Percentiles rank a stretch among this genome's conserved stretches.
These are phyloP conservation scores for Sarocladium oryzae DNA, from an alignment of 2,329 filamentous ascomycete species.

Conservation along the genomic window DNA sequence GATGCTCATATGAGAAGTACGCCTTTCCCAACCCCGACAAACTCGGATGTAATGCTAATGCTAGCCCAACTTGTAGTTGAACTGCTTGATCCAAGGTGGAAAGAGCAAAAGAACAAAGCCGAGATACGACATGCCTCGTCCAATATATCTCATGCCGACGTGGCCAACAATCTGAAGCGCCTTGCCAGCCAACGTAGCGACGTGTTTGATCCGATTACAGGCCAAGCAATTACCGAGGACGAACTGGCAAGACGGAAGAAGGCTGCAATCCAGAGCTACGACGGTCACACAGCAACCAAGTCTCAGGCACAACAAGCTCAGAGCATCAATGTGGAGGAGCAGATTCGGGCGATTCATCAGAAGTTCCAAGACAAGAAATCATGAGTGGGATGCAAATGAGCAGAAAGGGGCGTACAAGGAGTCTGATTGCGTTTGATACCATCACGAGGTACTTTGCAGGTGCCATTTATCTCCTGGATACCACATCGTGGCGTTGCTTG, in stretches of 20 bases:
- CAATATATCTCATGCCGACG: conserved; percentile 78
- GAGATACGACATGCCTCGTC: conserved; percentile 80
- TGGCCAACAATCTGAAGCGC: conserved; percentile 92
- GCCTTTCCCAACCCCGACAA: conserved; percentile 16
- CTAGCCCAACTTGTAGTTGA: conserved; percentile 59
- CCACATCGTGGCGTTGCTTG: too few species aligned
- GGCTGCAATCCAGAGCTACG: conserved; percentile 58
- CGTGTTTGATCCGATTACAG: conserved; percentile 71
- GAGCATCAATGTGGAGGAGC: conserved; percentile 75
- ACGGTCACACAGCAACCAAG: conserved; percentile 57
- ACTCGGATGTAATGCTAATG: conserved; percentile 3
- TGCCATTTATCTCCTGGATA: background rate
- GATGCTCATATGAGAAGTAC: conserved; percentile 86
- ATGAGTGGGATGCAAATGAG: conserved; percentile 4
- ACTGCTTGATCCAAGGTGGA: conserved; percentile 88
- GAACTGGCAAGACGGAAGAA: conserved; percentile 70
- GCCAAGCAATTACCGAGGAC: conserved; percentile 64
- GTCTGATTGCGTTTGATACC: too few species aligned
- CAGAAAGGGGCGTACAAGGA: background rate
- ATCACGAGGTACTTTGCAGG: background rate
- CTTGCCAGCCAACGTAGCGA: conserved; percentile 83
- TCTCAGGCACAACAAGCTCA: conserved; percentile 48
- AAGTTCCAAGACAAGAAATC: conserved; percentile 40
- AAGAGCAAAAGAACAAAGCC: conserved; percentile 86
- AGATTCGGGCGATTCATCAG: conserved; percentile 62